Evolutionary conservation across 495 filamentous ascomycete genomes (phyloP).

Genomic region (Aspergillus bertholletiae): DNA sequence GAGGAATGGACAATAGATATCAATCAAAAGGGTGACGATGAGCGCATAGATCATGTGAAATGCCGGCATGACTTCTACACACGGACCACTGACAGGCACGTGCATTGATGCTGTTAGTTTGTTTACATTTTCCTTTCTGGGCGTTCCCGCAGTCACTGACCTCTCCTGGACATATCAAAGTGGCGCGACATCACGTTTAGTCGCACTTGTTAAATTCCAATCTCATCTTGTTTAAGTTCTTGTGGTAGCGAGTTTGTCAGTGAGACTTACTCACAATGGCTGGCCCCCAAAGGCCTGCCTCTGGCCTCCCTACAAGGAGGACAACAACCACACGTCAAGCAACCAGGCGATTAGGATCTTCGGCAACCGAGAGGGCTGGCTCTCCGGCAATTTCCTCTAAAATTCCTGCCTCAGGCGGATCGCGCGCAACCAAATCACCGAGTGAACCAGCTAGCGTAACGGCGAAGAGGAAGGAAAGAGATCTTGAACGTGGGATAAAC

Average conservation of each 20-base stretch:
- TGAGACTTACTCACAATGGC: constrained; percentile 39
- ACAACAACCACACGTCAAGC: constrained; percentile 57
- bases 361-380: constrained; percentile 38
- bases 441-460: constrained; percentile 40
- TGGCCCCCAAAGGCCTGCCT: constrained; percentile 50
- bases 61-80: constrained; percentile 21
- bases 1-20: no score
- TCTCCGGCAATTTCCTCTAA: constrained; percentile 65
- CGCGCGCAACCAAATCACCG: constrained; percentile 37
- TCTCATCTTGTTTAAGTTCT: background rate
- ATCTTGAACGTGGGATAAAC: constrained; percentile 67
- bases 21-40: constrained; percentile 2
- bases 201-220: background rate
- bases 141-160: constrained; percentile 19
- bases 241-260: background rate
- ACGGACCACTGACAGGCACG: constrained; percentile 13
- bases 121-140: constrained; percentile 43
- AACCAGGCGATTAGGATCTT: constrained; percentile 31
- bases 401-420: constrained; percentile 43
- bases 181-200: background rate
- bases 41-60: constrained; percentile 36
- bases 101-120: constrained; percentile 21
- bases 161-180: background rate
- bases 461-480: constrained; percentile 76
- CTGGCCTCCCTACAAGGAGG: constrained; percentile 49